Conservation (phyloP, 202 grass and related monocot genomes). For the Dendrocalamus latiflorus region DNA sequence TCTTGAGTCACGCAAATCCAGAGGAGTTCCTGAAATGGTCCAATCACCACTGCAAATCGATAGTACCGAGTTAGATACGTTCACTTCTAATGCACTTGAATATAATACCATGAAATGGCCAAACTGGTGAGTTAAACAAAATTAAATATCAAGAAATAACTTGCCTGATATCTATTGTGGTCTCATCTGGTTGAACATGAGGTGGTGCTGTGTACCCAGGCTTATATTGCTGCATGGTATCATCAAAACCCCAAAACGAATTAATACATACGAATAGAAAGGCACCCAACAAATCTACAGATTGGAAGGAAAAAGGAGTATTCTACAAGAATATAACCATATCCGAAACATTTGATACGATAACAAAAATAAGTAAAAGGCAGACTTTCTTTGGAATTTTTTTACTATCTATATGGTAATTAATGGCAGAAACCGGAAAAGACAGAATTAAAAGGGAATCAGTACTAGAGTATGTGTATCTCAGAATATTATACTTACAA, state of each 20-base stretch:
- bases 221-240: constrained; percentile 71
- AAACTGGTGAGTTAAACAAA: neutral
- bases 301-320: neutral
- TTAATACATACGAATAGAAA: constrained; percentile 15
- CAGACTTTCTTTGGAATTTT: neutral
- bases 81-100: constrained; percentile 5
- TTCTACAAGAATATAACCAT: neutral
- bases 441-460: neutral
- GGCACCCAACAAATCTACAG: neutral
- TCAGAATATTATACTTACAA: neutral
- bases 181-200: constrained; percentile 64
- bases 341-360: neutral
- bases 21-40: constrained; percentile 55
- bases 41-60: constrained; percentile 69
- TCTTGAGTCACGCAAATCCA: constrained; percentile 88
- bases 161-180: constrained; percentile 80
- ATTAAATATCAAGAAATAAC: constrained; percentile 15
- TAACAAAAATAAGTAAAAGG: neutral
- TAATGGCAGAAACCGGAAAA: neutral
- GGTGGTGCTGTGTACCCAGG: constrained; percentile 76
- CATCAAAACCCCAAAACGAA: constrained; percentile 27
- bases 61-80: constrained; percentile 12
- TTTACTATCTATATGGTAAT: neutral
- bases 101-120: constrained; percentile 5
- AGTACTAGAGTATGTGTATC: neutral